Evolutionary conservation across 306 rosid genomes (phyloP), one percentile per base, ranked within the genome.

Genomic region (Lathyrus sativus): DNA sequence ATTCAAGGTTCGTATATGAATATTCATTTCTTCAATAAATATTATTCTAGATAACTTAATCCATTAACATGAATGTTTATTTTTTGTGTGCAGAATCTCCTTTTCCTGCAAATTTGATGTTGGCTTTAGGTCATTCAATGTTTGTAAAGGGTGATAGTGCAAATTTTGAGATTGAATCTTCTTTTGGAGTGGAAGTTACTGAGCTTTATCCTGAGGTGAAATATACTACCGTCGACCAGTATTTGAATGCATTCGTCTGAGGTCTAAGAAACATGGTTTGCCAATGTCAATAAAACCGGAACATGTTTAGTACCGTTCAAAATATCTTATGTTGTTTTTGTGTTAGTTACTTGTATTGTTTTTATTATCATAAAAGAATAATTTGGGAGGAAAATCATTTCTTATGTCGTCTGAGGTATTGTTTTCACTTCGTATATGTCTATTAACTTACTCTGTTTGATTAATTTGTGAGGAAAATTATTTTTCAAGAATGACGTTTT

Each of bases 181-280:
- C 81, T 12, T 33, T 65, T 2, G 85, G 82, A 0, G 74, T 77
- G 71, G 85, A 82, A 51, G 85, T 72, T 69, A 59, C 83, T 35
- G 46, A 77, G 22, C 79, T 85, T 57, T 85, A 74, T 33, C 87
- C 85, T 9, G 82, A 80, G 12, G 83, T 80, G 19, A 68, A 80
- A 50, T 77, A 82, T 79, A 82, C 81, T 3, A 72, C 66, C 1
- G 26, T 68, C 0, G 83, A 82, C 13, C 14, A 62, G 3, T 79
- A 76, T 15, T 13, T 81, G 66, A 48, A 81, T 18, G 74, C 63
- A 33, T 76, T 84, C 28, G 74, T 84, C 42, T 84, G 79, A 78
- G 55, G 3, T 57, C 1, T 50, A 14, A 3, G 6, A 13, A 48
- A 17, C 38, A 33, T 33, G 38, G 38, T 33, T 33, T 49, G 43